Evolutionary conservation across 192 early-diverging fungal species (phyloP), one percentile per base, ranked within the genome.

Genomic region (Lunasporangiospora selenospora): DNA sequence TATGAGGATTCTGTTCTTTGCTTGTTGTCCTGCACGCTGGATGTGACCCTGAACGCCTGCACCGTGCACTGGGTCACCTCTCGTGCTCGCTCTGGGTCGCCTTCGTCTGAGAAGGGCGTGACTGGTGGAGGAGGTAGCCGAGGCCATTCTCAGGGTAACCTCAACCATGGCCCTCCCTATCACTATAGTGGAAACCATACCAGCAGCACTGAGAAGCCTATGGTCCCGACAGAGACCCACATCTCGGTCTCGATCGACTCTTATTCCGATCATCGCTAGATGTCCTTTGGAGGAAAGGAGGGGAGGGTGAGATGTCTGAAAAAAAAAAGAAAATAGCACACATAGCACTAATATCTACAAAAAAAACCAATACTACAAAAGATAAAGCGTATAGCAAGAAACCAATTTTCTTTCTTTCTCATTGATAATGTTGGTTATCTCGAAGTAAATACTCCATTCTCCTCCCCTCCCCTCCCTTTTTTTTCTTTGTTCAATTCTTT

Each of bases 41-140:
- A 81, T 42, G 80, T 81, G 9, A 76, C 71, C 1, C 40, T 81
- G 21, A 81, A 78, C 54, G 62, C 73, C 5, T 48, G 43, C 10
- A 43, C 76, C 1, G 53, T 81, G 24, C 77, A 78, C 32, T 81
- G 80, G 80, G 80, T 81, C 13, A 78, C 67, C 12, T 61, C 58
- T 0, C 30, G 56, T 6, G 65, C 65, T 1, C 47, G 11, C 39
- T 13, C 12, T 13, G 19, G 46, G 0, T 32, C 39, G 10, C 4
- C 15, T 3, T 12, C 11, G 3, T 2, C 45, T 0, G 53, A 56
- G 1, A 57, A 40, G 34, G 47, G 2, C 16, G 62, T 45, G 1
- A 51, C 53, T 8, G 19, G 47, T 23, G 53, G 29, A 38, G 16
- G 12, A 11, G 39, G 39, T 13, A 40, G 39, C n/a, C n/a, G 11